A percentile compares a stretch with the other conserved stretches of the same genome.
These are phyloP conservation scores for Botrytis elliptica DNA, from an alignment of 2,329 filamentous ascomycete genomes.

Conservation along the genomic window DNA sequence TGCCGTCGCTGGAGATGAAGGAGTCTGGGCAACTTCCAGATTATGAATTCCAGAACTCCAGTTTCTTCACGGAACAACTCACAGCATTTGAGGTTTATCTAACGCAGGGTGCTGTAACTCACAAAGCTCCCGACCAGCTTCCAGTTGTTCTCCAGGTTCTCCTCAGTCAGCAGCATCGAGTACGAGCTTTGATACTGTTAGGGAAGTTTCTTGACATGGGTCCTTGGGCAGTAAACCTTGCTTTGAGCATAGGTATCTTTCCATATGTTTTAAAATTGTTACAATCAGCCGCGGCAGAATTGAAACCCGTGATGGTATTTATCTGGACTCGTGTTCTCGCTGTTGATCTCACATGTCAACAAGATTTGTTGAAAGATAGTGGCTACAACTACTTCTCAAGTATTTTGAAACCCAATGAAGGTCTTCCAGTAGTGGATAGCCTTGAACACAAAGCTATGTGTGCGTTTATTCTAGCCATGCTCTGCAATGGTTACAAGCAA, in stretches of 20 bases:
- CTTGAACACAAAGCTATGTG: slow-evolving; percentile 99
- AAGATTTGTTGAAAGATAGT: slow-evolving; percentile 92
- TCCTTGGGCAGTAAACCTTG: slow-evolving; percentile 97
- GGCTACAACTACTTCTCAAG: slow-evolving; percentile 96
- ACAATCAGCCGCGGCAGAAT: slow-evolving; percentile 88
- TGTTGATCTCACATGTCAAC: slow-evolving; percentile 90
- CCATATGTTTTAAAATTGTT: slow-evolving; percentile 97
- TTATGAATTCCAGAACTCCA: slow-evolving; percentile 94
- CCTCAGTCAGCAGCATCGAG: slow-evolving; percentile 89
- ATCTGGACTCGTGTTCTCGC: slow-evolving; percentile 97
- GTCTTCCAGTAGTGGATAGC: slow-evolving; percentile 80
- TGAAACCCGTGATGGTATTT: slow-evolving; percentile 99
- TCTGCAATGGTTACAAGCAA: slow-evolving; percentile 91
- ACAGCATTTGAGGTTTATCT: slow-evolving; percentile 97
- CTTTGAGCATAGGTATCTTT: slow-evolving; percentile 96
- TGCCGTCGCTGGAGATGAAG: slow-evolving; percentile 80
- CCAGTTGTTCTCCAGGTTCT: slow-evolving; percentile 95
- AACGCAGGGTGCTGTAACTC: slow-evolving; percentile 75
- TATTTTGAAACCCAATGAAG: slow-evolving; percentile 81
- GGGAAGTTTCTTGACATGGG: slow-evolving; percentile 93
- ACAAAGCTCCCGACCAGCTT: slow-evolving; percentile 88
- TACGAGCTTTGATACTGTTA: slow-evolving; percentile 85
- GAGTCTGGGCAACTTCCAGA: slow-evolving; percentile 60
- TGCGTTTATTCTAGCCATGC: slow-evolving; percentile 94
- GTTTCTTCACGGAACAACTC: slow-evolving; percentile 95